Evolutionary conservation across 495 filamentous ascomycete genomes (phyloP).

Genomic region (Aeminium ludgeri): DNA sequence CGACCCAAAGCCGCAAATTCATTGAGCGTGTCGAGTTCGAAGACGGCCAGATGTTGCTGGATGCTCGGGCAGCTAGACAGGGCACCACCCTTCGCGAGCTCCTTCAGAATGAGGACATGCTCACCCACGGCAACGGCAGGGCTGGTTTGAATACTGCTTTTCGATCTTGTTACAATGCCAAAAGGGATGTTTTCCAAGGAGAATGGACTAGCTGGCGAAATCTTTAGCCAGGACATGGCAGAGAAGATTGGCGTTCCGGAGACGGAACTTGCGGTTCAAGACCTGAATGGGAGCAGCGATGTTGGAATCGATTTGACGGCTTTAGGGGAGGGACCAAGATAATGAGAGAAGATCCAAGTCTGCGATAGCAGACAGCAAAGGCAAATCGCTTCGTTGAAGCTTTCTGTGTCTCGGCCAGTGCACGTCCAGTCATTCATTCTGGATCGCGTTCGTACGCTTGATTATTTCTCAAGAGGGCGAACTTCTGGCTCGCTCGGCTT

Average conservation of each 20-base stretch:
- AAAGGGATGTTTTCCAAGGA: conserved; percentile 85
- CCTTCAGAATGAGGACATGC: conserved; percentile 49
- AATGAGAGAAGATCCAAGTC: too few relatives aligned
- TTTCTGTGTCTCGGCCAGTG: too few relatives aligned
- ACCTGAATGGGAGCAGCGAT: too few relatives aligned
- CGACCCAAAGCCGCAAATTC: conserved; percentile 57
- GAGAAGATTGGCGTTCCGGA: neutral
- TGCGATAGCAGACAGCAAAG: too few relatives aligned
- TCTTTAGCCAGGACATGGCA: conserved; percentile 37
- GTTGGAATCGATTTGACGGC: too few relatives aligned
- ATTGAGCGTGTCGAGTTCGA: conserved; percentile 51
- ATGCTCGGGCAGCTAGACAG: conserved; percentile 23
- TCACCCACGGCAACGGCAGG: conserved; percentile 55
- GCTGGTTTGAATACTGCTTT: conserved; percentile 7
- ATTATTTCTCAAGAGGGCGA: too few relatives aligned
- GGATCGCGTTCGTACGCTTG: too few relatives aligned
- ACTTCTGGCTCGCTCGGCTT: too few relatives aligned
- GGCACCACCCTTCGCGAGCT: conserved; percentile 40
- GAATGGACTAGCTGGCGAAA: conserved; percentile 52
- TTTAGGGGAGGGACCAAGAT: too few relatives aligned
- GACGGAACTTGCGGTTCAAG: neutral
- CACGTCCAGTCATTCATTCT: too few relatives aligned
- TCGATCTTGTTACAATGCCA: conserved; percentile 52
- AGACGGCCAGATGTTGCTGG: conserved; percentile 35
- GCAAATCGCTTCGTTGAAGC: too few relatives aligned